phyloP scores from a whole-genome alignment of 495 filamentous ascomycete genomes.

The Penicillium flavigenum region DNA sequence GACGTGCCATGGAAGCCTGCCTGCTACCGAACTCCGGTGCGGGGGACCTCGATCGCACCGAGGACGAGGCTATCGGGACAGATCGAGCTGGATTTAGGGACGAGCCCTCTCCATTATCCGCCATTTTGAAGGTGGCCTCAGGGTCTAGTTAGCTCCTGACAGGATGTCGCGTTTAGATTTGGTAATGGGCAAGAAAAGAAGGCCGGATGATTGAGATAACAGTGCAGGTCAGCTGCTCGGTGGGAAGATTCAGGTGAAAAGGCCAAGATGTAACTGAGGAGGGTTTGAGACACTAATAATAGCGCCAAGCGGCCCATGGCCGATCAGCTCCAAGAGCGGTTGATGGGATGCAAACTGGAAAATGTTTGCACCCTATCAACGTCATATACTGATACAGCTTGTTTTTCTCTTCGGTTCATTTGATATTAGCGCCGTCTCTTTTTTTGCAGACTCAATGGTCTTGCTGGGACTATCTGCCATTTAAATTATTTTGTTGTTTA shows the following conservation, averaged over 20 bases:
- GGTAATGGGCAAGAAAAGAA: slow-evolving; percentile 14
- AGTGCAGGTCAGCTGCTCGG: background rate
- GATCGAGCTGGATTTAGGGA: slow-evolving; percentile 34
- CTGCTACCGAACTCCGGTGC: slow-evolving; percentile 52
- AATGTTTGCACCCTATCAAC: slow-evolving; percentile 32
- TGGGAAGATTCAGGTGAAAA: slow-evolving; percentile 1
- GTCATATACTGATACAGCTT: slow-evolving; percentile 25
- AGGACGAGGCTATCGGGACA: slow-evolving; percentile 41
- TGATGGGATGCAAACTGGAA: slow-evolving; percentile 36
- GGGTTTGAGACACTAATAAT: slow-evolving; percentile 10
- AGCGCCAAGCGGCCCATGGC: slow-evolving; percentile 8
- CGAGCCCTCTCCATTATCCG: slow-evolving; percentile 43
- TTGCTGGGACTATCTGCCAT: slow-evolving; percentile 4
- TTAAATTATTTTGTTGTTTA: slow-evolving; percentile 1
- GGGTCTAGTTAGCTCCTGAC: slow-evolving; percentile 11
- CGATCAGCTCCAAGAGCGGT: slow-evolving; percentile 17
- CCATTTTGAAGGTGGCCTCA: slow-evolving; percentile 27
- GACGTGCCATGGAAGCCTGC: slow-evolving; percentile 67
- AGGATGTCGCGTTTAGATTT: slow-evolving; percentile 1
- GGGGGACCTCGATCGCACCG: slow-evolving; percentile 42
- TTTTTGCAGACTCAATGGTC: slow-evolving; percentile 1
- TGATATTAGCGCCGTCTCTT: background rate
- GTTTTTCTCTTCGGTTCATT: slow-evolving; percentile 8
- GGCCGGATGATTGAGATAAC: background rate
- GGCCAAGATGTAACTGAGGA: slow-evolving; percentile 8